A percentile compares a stretch with the other conserved stretches of the same genome.
Conservation (phyloP, 2,329 filamentous ascomycete genomes). For the Exophiala phaeomuriformis region DNA sequence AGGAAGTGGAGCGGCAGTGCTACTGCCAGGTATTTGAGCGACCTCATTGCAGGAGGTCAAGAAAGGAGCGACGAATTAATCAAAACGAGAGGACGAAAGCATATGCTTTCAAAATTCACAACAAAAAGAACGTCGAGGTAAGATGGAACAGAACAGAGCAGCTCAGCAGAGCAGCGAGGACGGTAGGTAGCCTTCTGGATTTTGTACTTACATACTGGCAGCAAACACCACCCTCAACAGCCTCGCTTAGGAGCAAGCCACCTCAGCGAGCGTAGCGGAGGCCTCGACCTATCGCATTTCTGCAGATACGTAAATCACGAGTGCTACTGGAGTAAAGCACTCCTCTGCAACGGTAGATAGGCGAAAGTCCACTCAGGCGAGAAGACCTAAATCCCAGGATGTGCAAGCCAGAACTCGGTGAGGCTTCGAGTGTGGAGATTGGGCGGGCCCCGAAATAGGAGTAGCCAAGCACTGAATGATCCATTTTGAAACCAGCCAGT, state of each 20-base stretch:
- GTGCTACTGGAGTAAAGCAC: not conserved
- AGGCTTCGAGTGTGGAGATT: constrained; percentile 7
- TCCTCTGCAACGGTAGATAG: not conserved
- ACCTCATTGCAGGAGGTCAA: constrained; percentile 18
- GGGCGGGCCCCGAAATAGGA: constrained; percentile 1
- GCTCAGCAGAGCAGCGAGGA: not conserved
- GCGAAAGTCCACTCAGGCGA: not conserved
- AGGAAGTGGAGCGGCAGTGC: constrained; percentile 16
- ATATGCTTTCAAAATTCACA: constrained; percentile 21
- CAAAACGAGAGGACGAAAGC: constrained; percentile 26
- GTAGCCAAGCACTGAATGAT: constrained; percentile 3
- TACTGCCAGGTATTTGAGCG: constrained; percentile 20
- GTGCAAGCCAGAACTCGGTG: not conserved
- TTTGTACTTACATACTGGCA: not conserved
- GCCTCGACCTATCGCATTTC: not conserved
- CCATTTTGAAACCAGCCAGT: constrained; percentile 9
- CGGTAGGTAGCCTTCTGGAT: not conserved
- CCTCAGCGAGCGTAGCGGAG: not conserved
- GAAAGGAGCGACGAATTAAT: constrained; percentile 21
- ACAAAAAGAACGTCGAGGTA: constrained; percentile 3
- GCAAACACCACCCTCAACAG: not conserved
- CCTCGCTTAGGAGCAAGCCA: not conserved
- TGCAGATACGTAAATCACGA: not conserved
- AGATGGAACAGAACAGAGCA: not conserved
- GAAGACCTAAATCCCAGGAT: not conserved